These are phyloP conservation scores for Aplosporella prunicola DNA, from an alignment of 2,329 filamentous ascomycete genomes.

Conservation along the genomic window DNA sequence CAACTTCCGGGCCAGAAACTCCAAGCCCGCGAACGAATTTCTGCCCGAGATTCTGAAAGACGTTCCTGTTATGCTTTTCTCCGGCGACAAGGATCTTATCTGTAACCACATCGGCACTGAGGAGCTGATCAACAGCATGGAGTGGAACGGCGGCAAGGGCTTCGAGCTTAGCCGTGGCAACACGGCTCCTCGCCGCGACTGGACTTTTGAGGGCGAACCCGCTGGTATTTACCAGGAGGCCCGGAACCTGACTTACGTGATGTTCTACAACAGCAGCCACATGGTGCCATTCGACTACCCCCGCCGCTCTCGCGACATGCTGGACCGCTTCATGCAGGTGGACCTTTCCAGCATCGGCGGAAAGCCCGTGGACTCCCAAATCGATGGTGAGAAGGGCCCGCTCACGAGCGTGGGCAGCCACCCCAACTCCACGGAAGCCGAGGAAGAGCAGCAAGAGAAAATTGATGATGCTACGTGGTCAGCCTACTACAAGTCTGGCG, in stretches of 20 bases:
- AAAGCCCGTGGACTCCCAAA: constrained; percentile 62
- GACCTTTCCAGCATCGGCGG: constrained; percentile 86
- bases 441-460: constrained; percentile 59
- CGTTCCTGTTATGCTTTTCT: constrained; percentile 77
- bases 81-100: constrained; percentile 86
- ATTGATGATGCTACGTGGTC: constrained; percentile 80
- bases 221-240: constrained; percentile 93
- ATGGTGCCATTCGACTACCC: constrained; percentile 97
- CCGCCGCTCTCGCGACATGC: constrained; percentile 82
- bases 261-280: constrained; percentile 92
- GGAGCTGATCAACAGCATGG: constrained; percentile 76
- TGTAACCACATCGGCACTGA: constrained; percentile 97
- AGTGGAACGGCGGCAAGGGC: constrained; percentile 84
- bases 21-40: constrained; percentile 61
- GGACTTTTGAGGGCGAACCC: constrained; percentile 81
- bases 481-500: constrained; percentile 79
- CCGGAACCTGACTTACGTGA: constrained; percentile 87
- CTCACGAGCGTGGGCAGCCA: constrained; percentile 69
- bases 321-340: constrained; percentile 90
- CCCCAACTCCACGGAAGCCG: constrained; percentile 57
- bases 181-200: constrained; percentile 84
- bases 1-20: constrained; percentile 61
- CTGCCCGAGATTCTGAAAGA: constrained; percentile 71
- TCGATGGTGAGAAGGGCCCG: constrained; percentile 76
- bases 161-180: constrained; percentile 82